Percentiles rank a stretch among this genome's conserved stretches.
phyloP scores from a whole-genome alignment of 2,329 filamentous ascomycete genomes.

The Trichocomaceae sp. region DNA sequence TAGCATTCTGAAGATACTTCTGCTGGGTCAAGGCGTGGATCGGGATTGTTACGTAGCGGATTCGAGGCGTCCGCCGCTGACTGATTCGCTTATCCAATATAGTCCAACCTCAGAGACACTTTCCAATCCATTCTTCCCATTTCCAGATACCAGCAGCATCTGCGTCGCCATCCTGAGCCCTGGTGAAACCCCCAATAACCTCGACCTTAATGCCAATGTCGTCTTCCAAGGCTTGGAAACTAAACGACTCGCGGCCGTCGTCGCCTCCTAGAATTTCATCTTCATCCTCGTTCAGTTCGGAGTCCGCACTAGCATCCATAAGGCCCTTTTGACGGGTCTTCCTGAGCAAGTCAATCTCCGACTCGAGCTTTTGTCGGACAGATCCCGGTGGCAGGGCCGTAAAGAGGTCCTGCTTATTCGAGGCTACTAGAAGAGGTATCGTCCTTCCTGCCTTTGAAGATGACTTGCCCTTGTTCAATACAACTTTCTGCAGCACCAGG shows the following conservation, averaged over 20 bases:
- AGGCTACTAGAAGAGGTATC: slow-evolving; percentile 74
- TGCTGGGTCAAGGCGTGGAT: neutral
- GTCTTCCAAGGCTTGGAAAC: slow-evolving; percentile 74
- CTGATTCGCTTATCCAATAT: no score
- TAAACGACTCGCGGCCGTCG: slow-evolving; percentile 69
- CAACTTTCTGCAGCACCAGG: slow-evolving; percentile 70
- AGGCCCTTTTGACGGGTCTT: slow-evolving; percentile 71
- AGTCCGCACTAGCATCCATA: slow-evolving; percentile 67
- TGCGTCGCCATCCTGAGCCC: slow-evolving; percentile 49
- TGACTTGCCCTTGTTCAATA: slow-evolving; percentile 44
- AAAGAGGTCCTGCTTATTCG: slow-evolving; percentile 94
- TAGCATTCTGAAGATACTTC: neutral
- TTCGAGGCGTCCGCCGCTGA: no score
- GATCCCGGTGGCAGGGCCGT: slow-evolving; percentile 76
- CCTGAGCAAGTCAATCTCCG: slow-evolving; percentile 72
- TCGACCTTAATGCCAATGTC: slow-evolving; percentile 68
- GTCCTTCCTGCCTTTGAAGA: slow-evolving; percentile 50
- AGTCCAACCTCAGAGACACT: slow-evolving; percentile 63
- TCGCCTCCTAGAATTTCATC: slow-evolving; percentile 80
- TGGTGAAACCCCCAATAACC: slow-evolving; percentile 60
- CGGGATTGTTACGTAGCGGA: neutral
- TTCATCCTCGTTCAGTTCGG: slow-evolving; percentile 55
- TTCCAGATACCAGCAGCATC: slow-evolving; percentile 63
- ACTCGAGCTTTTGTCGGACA: slow-evolving; percentile 68
- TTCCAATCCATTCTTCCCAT: slow-evolving; percentile 89